These are phyloP conservation scores for Hymenoscyphus linearis DNA, from an alignment of 2,329 filamentous ascomycete species.

Conservation along the genomic window DNA sequence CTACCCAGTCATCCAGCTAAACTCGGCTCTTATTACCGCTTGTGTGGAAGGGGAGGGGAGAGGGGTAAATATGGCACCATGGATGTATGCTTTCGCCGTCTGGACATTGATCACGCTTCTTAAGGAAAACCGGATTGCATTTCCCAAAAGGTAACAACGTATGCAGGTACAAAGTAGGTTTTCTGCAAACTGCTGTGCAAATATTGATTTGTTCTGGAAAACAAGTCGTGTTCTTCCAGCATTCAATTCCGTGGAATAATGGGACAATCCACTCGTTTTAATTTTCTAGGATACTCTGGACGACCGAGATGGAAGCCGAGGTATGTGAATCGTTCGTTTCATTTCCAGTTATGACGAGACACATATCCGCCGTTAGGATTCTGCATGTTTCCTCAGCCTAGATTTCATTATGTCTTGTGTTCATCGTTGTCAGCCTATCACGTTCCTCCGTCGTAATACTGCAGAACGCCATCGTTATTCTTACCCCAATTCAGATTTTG, in stretches of 20 bases:
- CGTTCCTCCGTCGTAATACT: neutral
- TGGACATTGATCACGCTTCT: neutral
- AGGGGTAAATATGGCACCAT: constrained; percentile 1
- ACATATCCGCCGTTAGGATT: neutral
- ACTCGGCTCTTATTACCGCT: constrained; percentile 4
- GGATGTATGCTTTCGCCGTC: neutral
- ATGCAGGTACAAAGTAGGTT: constrained; percentile 6
- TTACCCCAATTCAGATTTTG: constrained; percentile 3
- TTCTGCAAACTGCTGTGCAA: neutral
- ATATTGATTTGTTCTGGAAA: neutral
- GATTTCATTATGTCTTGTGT: neutral
- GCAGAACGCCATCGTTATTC: constrained; percentile 2
- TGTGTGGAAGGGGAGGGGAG: neutral
- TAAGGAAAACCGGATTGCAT: neutral
- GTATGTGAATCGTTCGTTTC: neutral
- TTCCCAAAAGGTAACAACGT: neutral
- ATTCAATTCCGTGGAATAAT: neutral
- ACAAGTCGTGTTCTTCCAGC: neutral
- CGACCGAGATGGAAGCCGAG: neutral
- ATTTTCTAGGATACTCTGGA: neutral
- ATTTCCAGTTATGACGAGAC: neutral
- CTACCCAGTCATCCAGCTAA: neutral
- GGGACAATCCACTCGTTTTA: neutral
- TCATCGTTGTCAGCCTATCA: neutral
- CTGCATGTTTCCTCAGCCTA: neutral